A percentile compares a stretch with the other conserved stretches of the same genome.
These are phyloP conservation scores for Yamadazyma dendronema DNA, from an alignment of 1,139 yeast genomes.

Conservation along the genomic window DNA sequence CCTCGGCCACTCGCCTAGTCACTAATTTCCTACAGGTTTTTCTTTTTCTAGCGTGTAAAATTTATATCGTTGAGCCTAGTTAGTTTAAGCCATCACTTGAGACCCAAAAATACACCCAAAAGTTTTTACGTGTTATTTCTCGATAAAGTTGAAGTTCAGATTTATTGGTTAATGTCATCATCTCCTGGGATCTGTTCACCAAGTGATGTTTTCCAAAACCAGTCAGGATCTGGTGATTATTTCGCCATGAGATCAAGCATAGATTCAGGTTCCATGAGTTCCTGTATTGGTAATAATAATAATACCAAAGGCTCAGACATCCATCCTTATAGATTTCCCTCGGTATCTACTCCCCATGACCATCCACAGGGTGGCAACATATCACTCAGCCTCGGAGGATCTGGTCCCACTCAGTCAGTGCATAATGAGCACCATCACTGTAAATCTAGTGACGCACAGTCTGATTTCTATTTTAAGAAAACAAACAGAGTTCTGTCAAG, in stretches of 20 bases:
- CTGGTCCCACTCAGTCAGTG: background rate
- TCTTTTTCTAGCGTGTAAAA: background rate
- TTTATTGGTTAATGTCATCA: conserved; percentile 8
- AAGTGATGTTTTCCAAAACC: conserved; percentile 1
- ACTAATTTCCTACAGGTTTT: background rate
- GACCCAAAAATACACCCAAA: background rate
- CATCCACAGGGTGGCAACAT: background rate
- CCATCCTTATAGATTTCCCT: background rate
- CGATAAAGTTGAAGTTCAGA: too few relatives aligned
- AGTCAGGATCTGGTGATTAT: conserved; percentile 7
- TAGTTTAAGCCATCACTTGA: too few relatives aligned
- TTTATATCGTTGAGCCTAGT: background rate
- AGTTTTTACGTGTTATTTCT: background rate
- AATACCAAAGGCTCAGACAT: background rate
- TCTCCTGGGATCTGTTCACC: conserved; percentile 11
- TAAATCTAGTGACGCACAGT: conserved; percentile 1
- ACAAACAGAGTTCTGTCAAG: conserved; percentile 5
- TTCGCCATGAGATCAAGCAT: conserved; percentile 3
- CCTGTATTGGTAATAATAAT: background rate
- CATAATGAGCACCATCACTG: background rate
- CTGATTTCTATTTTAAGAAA: conserved; percentile 6
- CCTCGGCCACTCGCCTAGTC: background rate
- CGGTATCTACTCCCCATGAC: background rate
- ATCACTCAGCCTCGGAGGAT: background rate
- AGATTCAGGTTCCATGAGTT: background rate